Percentiles rank a stretch among this genome's conserved stretches.
These are phyloP conservation scores for Linum lewisii DNA, from an alignment of 345 rosid species.

Conservation along the genomic window DNA sequence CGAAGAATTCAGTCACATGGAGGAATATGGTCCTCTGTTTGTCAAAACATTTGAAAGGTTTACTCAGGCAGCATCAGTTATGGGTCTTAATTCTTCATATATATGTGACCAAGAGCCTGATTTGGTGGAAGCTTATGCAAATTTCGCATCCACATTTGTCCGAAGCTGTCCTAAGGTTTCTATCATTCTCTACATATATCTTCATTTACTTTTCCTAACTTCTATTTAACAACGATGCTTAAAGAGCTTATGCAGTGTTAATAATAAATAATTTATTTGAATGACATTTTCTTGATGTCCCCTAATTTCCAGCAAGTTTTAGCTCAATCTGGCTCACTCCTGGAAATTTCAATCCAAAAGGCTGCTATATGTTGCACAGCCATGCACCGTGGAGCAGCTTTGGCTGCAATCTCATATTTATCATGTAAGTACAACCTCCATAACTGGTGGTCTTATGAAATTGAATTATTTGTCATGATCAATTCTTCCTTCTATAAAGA, in stretches of 20 bases:
- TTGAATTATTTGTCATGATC: not conserved
- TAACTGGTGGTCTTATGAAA: not conserved
- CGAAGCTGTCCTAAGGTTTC: conserved; percentile 68
- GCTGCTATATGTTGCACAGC: conserved; percentile 97
- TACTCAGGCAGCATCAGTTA: conserved; percentile 67
- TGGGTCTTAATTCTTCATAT: conserved; percentile 82
- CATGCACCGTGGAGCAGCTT: conserved; percentile 98
- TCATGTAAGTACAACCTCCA: conserved; percentile 44
- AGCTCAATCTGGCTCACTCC: conserved; percentile 63
- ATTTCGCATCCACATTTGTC: conserved; percentile 71
- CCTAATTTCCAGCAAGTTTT: conserved; percentile 52
- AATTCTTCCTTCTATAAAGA: too few relatives aligned
- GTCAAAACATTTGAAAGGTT: conserved; percentile 75
- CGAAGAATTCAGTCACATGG: conserved; percentile 84
- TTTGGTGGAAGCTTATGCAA: conserved; percentile 86
- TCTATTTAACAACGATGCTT: not conserved
- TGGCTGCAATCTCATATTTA: conserved; percentile 90
- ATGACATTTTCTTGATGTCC: conserved; percentile 6
- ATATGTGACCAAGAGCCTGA: conserved; percentile 98
- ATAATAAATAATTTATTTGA: conserved; percentile 4
- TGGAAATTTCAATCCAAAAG: conserved; percentile 88
- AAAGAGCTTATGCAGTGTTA: conserved; percentile 3
- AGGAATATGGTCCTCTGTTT: conserved; percentile 71
- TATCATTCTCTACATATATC: not conserved
- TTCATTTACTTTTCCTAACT: not conserved